Conservation (phyloP, 164 flowering plant genomes). For the Stephania japonica region DNA sequence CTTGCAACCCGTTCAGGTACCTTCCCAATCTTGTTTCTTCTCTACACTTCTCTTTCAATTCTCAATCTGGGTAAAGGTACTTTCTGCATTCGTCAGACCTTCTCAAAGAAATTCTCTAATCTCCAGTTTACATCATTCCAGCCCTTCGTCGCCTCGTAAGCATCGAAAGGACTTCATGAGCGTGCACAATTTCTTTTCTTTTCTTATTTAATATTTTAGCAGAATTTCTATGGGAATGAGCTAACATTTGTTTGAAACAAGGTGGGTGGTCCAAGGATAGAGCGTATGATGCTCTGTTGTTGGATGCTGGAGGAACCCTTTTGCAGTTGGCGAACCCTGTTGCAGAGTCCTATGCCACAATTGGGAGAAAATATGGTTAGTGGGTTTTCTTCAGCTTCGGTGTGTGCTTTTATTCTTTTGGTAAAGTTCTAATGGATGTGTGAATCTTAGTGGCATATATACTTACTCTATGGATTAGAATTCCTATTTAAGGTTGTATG, state of each 20-base stretch:
- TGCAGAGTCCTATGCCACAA: conserved; percentile 60
- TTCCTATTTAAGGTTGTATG: neutral
- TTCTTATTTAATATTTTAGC: neutral
- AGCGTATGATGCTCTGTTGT: conserved; percentile 68
- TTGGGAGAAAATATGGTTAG: conserved; percentile 76
- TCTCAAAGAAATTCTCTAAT: neutral
- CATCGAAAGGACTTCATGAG: neutral
- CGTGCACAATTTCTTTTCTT: neutral
- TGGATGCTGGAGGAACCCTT: conserved; percentile 96
- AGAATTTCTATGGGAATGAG: neutral
- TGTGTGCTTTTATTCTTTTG: too few species aligned
- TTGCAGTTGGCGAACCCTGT: conserved; percentile 83
- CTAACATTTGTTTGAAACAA: conserved; percentile 3
- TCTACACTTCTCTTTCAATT: neutral
- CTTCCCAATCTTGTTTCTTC: neutral
- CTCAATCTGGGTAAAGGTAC: neutral
- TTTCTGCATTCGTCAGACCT: neutral
- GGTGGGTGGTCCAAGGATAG: conserved; percentile 24
- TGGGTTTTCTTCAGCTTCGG: neutral
- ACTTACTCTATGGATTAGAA: neutral
- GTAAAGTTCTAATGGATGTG: too few species aligned
- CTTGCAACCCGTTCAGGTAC: conserved; percentile 21
- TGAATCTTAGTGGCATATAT: too few species aligned
- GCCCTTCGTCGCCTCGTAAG: too few species aligned
- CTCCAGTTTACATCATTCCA: too few species aligned